Conservation (phyloP, 495 filamentous ascomycete genomes). For the Penicillium canescens region DNA sequence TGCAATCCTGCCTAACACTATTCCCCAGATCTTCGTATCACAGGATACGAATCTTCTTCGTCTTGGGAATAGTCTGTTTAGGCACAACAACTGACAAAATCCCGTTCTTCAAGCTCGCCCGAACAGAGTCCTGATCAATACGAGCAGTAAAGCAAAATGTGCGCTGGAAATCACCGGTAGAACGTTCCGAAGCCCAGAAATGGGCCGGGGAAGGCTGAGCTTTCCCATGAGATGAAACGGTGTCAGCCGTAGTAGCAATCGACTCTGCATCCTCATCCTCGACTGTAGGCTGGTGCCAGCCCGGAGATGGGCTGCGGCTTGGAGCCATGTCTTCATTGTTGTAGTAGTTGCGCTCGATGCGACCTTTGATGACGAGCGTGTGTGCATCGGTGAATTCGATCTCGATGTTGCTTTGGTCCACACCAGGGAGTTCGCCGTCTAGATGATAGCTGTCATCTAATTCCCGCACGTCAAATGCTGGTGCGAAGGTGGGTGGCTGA, state of each 20-base stretch:
- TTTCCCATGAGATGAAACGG: slow-evolving; percentile 16
- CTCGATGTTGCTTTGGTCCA: slow-evolving; percentile 71
- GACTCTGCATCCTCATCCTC: slow-evolving; percentile 45
- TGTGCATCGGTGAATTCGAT: slow-evolving; percentile 84
- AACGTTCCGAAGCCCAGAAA: slow-evolving; percentile 83
- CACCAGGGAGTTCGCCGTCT: slow-evolving; percentile 84
- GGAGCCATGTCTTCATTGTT: slow-evolving; percentile 19
- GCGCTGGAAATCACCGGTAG: slow-evolving; percentile 75
- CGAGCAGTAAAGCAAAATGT: slow-evolving; percentile 73
- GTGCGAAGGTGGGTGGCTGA: slow-evolving; percentile 53
- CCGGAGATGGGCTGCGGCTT: slow-evolving; percentile 1
- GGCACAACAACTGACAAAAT: slow-evolving; percentile 73
- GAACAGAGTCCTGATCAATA: slow-evolving; percentile 76
- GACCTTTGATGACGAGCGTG: slow-evolving; percentile 74
- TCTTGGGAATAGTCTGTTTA: slow-evolving; percentile 60
- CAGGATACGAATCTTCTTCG: slow-evolving; percentile 58
- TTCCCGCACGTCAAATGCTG: slow-evolving; percentile 83
- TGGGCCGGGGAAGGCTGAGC: slow-evolving; percentile 45
- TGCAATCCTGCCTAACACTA: neutral
- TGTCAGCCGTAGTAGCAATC: slow-evolving; percentile 8
- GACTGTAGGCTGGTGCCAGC: slow-evolving; percentile 55
- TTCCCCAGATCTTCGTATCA: slow-evolving; percentile 27
- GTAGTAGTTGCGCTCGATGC: slow-evolving; percentile 56
- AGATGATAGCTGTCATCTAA: slow-evolving; percentile 68
- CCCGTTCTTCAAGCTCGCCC: slow-evolving; percentile 73